Evolutionary conservation across 2,329 filamentous ascomycete species (phyloP).

Genomic region (Fragosphaeria purpurea): DNA sequence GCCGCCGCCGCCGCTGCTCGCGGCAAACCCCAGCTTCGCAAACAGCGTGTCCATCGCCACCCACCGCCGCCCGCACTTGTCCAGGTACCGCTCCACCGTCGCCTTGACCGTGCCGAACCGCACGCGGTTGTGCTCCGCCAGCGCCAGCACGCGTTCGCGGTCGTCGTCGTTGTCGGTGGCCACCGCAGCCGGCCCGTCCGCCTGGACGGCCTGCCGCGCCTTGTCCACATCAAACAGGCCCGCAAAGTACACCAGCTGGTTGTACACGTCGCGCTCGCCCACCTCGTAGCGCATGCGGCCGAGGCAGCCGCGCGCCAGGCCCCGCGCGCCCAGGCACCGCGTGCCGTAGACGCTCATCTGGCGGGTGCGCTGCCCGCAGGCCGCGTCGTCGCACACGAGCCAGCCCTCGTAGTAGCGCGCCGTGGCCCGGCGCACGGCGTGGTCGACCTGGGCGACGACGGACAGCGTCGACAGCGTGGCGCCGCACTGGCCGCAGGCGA

Average conservation of each 20-base stretch:
- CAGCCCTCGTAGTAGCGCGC: conserved; percentile 85
- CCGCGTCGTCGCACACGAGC: conserved; percentile 81
- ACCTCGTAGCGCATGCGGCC: conserved; percentile 86
- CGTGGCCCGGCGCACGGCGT: conserved; percentile 67
- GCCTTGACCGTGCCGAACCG: conserved; percentile 68
- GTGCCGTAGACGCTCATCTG: conserved; percentile 91
- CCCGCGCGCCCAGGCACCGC: conserved; percentile 78
- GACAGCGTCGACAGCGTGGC: conserved; percentile 58
- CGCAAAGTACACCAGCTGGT: conserved; percentile 83
- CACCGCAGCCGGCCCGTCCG: conserved; percentile 22
- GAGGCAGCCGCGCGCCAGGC: conserved; percentile 71
- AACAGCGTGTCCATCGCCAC: conserved; percentile 89
- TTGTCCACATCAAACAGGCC: conserved; percentile 84
- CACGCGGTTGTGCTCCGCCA: conserved; percentile 73
- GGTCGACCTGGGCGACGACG: conserved; percentile 78
- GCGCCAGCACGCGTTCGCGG: conserved; percentile 54
- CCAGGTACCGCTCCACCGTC: conserved; percentile 73
- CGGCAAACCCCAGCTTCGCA: conserved; percentile 49
- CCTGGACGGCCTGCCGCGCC: conserved; percentile 44
- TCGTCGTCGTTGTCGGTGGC: conserved; percentile 38
- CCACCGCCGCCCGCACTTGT: conserved; percentile 85
- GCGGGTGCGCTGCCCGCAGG: conserved; percentile 76
- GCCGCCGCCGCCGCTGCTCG: conserved; percentile 6
- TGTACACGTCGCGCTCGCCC: conserved; percentile 83
- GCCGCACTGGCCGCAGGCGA: conserved; percentile 63